phyloP scores from a whole-genome alignment of 441 rosid species.

The Populus trichocarpa region DNA sequence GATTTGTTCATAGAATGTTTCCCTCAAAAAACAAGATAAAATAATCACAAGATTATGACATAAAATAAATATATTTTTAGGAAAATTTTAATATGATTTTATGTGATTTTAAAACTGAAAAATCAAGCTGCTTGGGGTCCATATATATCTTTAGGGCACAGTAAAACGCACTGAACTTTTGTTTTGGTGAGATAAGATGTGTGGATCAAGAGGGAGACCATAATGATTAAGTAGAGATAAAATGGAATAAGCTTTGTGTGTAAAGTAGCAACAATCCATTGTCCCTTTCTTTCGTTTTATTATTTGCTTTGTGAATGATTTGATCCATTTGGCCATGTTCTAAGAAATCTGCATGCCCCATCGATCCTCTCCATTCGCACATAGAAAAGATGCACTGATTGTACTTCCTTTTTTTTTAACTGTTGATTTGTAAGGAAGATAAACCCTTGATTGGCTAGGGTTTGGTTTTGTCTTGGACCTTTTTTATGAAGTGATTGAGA shows the following conservation, averaged over 20 bases:
- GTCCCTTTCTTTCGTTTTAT: slow-evolving; percentile 13
- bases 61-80: too few species aligned
- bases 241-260: slow-evolving; percentile 15
- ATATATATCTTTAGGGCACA: background rate
- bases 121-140: background rate
- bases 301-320: slow-evolving; percentile 4
- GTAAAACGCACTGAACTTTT: slow-evolving; percentile 4
- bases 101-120: too few species aligned
- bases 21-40: too few species aligned
- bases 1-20: too few species aligned
- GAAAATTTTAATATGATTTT: too few species aligned
- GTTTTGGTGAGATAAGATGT: slow-evolving; percentile 8
- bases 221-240: slow-evolving; percentile 14
- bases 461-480: background rate
- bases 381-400: background rate
- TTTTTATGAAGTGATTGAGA: background rate
- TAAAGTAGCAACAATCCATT: slow-evolving; percentile 18
- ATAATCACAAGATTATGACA: too few species aligned
- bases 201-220: background rate
- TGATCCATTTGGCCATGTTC: background rate
- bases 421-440: background rate
- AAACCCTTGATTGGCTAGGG: background rate
- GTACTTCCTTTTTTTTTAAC: background rate
- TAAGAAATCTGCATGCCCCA: background rate
- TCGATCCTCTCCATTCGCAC: background rate